These are phyloP conservation scores for Viola odorata DNA, from an alignment of 345 rosid genomes.

Conservation along the genomic window DNA sequence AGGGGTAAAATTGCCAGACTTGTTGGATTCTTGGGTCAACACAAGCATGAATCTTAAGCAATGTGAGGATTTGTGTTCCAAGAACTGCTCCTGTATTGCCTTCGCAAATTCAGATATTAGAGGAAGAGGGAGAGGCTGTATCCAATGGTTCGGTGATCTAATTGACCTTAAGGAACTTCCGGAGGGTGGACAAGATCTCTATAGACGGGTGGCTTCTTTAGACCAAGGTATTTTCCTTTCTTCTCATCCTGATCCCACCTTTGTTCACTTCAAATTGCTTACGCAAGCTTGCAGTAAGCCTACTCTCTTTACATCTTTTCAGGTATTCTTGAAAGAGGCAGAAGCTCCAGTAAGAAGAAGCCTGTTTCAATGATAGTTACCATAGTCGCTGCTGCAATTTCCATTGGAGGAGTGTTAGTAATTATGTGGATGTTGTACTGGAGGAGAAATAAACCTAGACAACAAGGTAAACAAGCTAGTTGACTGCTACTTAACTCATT, in stretches of 20 bases:
- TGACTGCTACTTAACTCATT: no score
- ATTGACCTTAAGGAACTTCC: background rate
- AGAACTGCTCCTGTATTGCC: conserved; percentile 15
- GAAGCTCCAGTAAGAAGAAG: background rate
- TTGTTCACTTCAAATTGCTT: background rate
- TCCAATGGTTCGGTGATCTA: conserved; percentile 16
- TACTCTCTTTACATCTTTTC: background rate
- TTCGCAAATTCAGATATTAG: conserved; percentile 16
- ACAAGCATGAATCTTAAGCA: conserved; percentile 3
- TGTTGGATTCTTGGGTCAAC: conserved; percentile 7
- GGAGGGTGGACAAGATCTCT: conserved; percentile 14
- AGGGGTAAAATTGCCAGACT: conserved; percentile 16
- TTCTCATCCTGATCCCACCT: background rate
- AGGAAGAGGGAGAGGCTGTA: conserved; percentile 15
- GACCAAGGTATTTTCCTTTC: conserved; percentile 10
- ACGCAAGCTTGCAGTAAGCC: background rate
- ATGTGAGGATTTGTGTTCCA: conserved; percentile 10
- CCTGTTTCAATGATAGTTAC: background rate
- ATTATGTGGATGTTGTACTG: conserved; percentile 1
- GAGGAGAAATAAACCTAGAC: background rate
- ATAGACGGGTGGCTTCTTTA: conserved; percentile 15
- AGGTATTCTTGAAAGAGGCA: background rate
- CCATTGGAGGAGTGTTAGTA: background rate
- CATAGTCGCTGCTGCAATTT: background rate
- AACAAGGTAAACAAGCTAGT: conserved; percentile 2